A percentile compares a stretch with the other conserved stretches of the same genome.
These are phyloP conservation scores for Pyrus pyrifolia DNA, from an alignment of 306 rosid genomes.

Conservation along the genomic window DNA sequence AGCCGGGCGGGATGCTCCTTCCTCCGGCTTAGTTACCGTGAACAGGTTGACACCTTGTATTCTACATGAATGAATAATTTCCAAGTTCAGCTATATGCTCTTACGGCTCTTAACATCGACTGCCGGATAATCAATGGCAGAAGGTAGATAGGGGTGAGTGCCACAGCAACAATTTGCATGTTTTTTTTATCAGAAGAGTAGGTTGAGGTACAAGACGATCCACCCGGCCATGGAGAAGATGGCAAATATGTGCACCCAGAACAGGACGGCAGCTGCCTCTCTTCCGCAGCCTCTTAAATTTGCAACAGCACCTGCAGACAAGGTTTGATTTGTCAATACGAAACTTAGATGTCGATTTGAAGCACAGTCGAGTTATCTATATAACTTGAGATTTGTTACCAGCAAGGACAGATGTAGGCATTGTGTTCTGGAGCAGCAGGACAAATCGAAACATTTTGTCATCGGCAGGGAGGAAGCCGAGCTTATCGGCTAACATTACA, in stretches of 20 bases:
- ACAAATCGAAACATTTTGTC: slow-evolving; percentile 90
- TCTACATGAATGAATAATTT: neutral
- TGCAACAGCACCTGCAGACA: slow-evolving; percentile 81
- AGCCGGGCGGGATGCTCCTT: neutral
- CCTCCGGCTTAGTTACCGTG: neutral
- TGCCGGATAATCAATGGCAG: neutral
- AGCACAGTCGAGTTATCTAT: neutral
- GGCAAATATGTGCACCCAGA: slow-evolving; percentile 97
- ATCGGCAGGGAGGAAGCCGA: slow-evolving; percentile 81
- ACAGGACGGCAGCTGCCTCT: slow-evolving; percentile 86
- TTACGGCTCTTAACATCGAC: slow-evolving; percentile 8
- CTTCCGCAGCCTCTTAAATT: slow-evolving; percentile 94
- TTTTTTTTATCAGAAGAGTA: slow-evolving; percentile 53
- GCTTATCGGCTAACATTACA: slow-evolving; percentile 88
- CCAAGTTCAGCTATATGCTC: neutral
- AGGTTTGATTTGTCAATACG: neutral
- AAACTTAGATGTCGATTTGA: neutral
- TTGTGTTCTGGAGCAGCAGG: slow-evolving; percentile 88
- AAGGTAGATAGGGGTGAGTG: neutral
- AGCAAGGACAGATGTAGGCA: slow-evolving; percentile 95
- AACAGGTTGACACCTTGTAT: slow-evolving; percentile 1
- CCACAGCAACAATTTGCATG: neutral
- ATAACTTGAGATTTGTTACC: slow-evolving; percentile 30
- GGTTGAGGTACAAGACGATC: slow-evolving; percentile 62
- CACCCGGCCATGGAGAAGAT: slow-evolving; percentile 88